These are phyloP conservation scores for Thalassiosira hispida DNA, from an alignment of 352 stramenopile genomes.

Conservation along the genomic window DNA sequence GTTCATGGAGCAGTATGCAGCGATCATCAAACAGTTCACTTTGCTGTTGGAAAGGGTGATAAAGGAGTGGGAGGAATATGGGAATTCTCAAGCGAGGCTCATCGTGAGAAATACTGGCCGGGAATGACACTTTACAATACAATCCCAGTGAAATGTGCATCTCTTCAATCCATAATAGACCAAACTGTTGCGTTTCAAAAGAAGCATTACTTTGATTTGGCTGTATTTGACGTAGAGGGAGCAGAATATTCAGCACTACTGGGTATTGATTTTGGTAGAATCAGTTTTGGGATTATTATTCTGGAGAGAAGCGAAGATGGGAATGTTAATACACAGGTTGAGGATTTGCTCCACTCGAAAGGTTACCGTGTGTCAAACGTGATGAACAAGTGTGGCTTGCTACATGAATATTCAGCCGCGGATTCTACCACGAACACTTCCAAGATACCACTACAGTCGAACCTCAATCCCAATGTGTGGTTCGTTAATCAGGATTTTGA, in stretches of 20 bases:
- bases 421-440: too few relatives aligned
- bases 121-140: constrained; percentile 46
- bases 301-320: constrained; percentile 27
- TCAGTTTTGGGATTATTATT: constrained; percentile 49
- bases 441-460: too few relatives aligned
- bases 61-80: constrained; percentile 35
- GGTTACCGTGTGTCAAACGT: constrained; percentile 38
- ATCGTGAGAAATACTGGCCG: constrained; percentile 41
- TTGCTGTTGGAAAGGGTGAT: constrained; percentile 12
- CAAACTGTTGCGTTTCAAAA: constrained; percentile 19
- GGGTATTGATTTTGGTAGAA: constrained; percentile 39
- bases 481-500: constrained; percentile 39
- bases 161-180: constrained; percentile 49
- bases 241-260: constrained; percentile 41
- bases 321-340: constrained; percentile 37
- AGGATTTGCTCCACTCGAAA: constrained; percentile 39
- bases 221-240: constrained; percentile 35
- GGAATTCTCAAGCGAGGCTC: constrained; percentile 36
- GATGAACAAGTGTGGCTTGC: not conserved
- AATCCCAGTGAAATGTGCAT: constrained; percentile 42
- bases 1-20: constrained; percentile 50
- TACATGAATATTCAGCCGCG: too few relatives aligned
- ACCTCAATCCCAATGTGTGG: too few relatives aligned
- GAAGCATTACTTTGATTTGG: constrained; percentile 52
- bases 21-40: constrained; percentile 36